Conservation (phyloP, 2,329 filamentous ascomycete species). For the Diaporthe ampelina region DNA sequence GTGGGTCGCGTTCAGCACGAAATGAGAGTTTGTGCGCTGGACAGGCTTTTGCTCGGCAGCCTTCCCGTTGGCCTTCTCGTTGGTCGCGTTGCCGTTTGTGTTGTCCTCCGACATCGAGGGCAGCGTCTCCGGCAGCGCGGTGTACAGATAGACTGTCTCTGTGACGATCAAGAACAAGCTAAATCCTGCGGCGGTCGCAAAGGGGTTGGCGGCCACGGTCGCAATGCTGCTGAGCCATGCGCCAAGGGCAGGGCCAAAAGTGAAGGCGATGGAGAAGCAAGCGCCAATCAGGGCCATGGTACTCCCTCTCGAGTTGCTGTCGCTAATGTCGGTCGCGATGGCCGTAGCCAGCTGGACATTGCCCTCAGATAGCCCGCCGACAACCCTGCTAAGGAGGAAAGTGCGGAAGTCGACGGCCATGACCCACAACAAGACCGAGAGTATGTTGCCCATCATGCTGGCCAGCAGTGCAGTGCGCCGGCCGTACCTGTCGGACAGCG, state of each 20-base stretch:
- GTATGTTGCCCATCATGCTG: constrained; percentile 93
- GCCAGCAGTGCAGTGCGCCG: constrained; percentile 88
- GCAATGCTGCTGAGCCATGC: constrained; percentile 86
- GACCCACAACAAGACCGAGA: constrained; percentile 95
- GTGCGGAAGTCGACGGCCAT: constrained; percentile 94
- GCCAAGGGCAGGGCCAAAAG: constrained; percentile 92
- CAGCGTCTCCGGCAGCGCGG: constrained; percentile 87
- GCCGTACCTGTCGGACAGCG: constrained; percentile 89
- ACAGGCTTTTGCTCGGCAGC: constrained; percentile 46
- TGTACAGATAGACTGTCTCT: constrained; percentile 91
- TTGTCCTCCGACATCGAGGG: constrained; percentile 64
- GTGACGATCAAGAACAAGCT: constrained; percentile 86
- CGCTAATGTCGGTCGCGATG: constrained; percentile 96
- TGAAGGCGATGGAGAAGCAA: constrained; percentile 98
- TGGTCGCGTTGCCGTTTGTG: constrained; percentile 44
- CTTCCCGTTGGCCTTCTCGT: constrained; percentile 45
- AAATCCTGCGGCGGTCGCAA: constrained; percentile 91
- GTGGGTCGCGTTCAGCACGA: constrained; percentile 86
- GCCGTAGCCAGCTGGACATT: constrained; percentile 97
- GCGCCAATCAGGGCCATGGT: constrained; percentile 98
- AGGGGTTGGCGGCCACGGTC: constrained; percentile 88
- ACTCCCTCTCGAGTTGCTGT: constrained; percentile 84
- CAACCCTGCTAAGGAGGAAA: constrained; percentile 91
- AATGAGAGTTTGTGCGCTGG: constrained; percentile 83
- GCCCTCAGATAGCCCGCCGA: constrained; percentile 94